Evolutionary conservation across 2,329 filamentous ascomycete genomes (phyloP), one percentile per base, ranked within the genome.

Genomic region (Coleophoma eucalyptorum): DNA sequence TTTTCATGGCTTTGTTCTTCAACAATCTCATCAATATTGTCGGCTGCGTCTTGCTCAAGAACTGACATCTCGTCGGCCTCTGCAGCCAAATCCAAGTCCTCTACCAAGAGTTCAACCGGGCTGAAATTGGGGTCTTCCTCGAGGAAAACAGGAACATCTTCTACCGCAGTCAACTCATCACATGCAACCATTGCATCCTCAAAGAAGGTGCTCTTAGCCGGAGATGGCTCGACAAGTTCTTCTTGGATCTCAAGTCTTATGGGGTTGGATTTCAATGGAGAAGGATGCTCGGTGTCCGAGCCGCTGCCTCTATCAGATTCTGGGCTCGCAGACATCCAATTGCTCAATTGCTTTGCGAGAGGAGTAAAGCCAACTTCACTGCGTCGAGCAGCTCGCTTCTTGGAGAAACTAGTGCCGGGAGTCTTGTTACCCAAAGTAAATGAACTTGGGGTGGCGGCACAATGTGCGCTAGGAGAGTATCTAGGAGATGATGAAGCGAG

Each of bases 301-400:
- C 20, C 31, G 13, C 26, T 26, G n/a, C 42, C 31, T 11, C 40
- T 38, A n/a, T 59, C 55, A n/a, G 60, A 63, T 55, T 65, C 61
- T 3, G 83, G 81, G 55, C 80, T 87, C 20, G 73, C 73, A 1
- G 84, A 74, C 55, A 77, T 76, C 86, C 87, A 90, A 20, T 76
- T 74, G 52, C 72, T 77, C 4, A 89, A 69, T 59, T 85, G 78
- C 35, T 78, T 72, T 4, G 81, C 81, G 35, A 90, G 69, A 20
- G 84, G 81, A 1, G 83, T 87, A 55, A 88, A 86, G 2, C 83
- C 82, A 47, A 80, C 63, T 16, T 70, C 69, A 15, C 55, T 54
- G 38, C 41, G 50, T 11, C 37, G 46, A 7, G 52, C 45, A 26
- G 52, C 50, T 50, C 47, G 32, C 16, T 50, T 32, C n/a, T 46